Evolutionary conservation across 768 basidiomycete species (phyloP).

Genomic region (Myochromella boudieri): DNA sequence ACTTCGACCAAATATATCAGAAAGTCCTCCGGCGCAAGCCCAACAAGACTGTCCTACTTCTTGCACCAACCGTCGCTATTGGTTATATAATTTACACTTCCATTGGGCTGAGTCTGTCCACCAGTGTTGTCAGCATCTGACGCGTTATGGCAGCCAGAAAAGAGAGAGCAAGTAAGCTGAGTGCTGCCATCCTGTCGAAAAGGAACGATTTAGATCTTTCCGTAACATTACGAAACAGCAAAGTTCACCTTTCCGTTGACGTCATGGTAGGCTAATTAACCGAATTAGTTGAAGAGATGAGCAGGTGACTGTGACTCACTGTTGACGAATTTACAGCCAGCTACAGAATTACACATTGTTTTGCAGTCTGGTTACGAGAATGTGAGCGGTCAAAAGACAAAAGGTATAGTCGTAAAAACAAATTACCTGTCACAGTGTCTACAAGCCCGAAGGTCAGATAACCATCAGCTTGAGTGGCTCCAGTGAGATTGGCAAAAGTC

Average conservation of each 20-base stretch:
- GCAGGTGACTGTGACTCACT: conserved; percentile 25
- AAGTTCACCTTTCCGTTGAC: conserved; percentile 40
- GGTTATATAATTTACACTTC: conserved; percentile 38
- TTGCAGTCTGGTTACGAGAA: conserved; percentile 36
- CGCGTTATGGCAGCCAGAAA: conserved; percentile 33
- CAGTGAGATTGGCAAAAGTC: conserved; percentile 40
- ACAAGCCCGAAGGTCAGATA: conserved; percentile 46
- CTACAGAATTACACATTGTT: conserved; percentile 42
- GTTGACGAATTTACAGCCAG: conserved; percentile 42
- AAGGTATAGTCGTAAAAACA: conserved; percentile 25
- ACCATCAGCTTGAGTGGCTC: conserved; percentile 41
- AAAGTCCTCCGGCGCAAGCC: too few relatives aligned
- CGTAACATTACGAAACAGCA: conserved; percentile 4
- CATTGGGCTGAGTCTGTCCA: conserved; percentile 42
- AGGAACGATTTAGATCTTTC: too few relatives aligned
- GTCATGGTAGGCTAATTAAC: conserved; percentile 38
- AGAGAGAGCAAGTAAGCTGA: conserved; percentile 43
- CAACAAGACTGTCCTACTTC: background rate
- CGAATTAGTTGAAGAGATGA: background rate
- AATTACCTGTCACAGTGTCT: conserved; percentile 37
- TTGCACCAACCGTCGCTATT: conserved; percentile 45
- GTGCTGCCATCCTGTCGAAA: conserved; percentile 36
- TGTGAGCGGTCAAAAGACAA: conserved; percentile 25
- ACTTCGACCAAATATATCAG: too few relatives aligned
- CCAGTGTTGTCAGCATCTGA: conserved; percentile 39